Evolutionary conservation across 139 green algal species (phyloP).

Genomic region (Mesotaenium endlicherianum): DNA sequence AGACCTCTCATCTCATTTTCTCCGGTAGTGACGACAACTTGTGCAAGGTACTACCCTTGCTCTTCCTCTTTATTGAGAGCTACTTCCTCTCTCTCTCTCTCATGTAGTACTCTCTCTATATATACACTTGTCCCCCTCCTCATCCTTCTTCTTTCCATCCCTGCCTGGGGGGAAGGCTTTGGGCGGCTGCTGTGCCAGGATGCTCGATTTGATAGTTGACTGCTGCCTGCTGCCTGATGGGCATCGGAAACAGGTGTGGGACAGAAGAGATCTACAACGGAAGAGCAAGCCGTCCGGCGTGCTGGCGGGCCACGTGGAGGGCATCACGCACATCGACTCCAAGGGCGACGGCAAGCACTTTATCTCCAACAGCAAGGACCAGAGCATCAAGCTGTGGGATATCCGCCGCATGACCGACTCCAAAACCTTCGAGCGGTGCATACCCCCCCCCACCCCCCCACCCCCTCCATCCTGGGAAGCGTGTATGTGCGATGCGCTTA

Average conservation of each 20-base stretch:
- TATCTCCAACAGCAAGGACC: constrained; percentile 93
- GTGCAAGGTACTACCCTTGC: constrained; percentile 62
- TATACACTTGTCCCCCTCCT: neutral
- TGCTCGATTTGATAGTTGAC: too few species aligned
- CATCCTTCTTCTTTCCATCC: neutral
- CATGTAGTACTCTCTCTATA: neutral
- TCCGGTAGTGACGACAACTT: constrained; percentile 80
- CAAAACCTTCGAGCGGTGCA: constrained; percentile 1
- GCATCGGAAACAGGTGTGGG: constrained; percentile 79
- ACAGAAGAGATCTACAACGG: constrained; percentile 62
- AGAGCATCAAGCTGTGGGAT: constrained; percentile 93
- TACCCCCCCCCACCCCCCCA: neutral
- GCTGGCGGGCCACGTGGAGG: constrained; percentile 88
- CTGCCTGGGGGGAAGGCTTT: too few species aligned
- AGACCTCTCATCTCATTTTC: constrained; percentile 69
- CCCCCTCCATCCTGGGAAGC: too few species aligned
- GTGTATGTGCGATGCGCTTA: too few species aligned
- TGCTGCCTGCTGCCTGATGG: too few species aligned
- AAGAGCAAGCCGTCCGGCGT: constrained; percentile 62
- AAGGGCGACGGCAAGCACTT: constrained; percentile 70
- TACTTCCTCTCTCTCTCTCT: neutral
- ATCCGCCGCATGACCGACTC: constrained; percentile 58
- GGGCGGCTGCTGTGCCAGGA: too few species aligned
- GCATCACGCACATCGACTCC: constrained; percentile 81
- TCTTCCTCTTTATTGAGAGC: constrained; percentile 1